Evolutionary conservation across 179 eudicot species (phyloP).

Genomic region (Patellifolia procumbens): DNA sequence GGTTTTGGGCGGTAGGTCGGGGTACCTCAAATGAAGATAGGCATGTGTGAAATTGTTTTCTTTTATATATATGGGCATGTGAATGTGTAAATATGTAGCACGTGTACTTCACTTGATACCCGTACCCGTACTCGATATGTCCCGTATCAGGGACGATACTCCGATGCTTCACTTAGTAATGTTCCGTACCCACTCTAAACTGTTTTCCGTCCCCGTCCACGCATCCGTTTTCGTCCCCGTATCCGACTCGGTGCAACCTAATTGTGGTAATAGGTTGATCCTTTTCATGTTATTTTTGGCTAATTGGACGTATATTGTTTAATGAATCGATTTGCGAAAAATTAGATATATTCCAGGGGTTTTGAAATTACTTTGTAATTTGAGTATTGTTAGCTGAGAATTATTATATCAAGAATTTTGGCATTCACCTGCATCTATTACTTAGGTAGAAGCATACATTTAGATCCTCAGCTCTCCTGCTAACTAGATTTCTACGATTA

Average conservation of each 20-base stretch:
- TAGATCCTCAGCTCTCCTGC: neutral
- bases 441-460: neutral
- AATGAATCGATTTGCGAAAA: neutral
- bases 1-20: neutral
- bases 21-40: neutral
- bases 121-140: no score
- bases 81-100: no score
- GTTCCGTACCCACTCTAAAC: no score
- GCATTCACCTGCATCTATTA: neutral
- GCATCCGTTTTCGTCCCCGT: no score
- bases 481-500: slow-evolving; percentile 12
- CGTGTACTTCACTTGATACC: no score
- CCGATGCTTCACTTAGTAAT: no score
- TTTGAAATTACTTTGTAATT: neutral
- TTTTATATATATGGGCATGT: no score
- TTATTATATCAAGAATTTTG: neutral
- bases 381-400: no score
- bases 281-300: neutral
- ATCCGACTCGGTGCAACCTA: no score
- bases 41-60: neutral
- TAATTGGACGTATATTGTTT: neutral
- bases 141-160: no score
- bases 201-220: no score
- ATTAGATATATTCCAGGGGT: neutral
- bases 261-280: neutral